Conservation (phyloP, 73 alveolate species). For the Paramecium primaurelia region DNA sequence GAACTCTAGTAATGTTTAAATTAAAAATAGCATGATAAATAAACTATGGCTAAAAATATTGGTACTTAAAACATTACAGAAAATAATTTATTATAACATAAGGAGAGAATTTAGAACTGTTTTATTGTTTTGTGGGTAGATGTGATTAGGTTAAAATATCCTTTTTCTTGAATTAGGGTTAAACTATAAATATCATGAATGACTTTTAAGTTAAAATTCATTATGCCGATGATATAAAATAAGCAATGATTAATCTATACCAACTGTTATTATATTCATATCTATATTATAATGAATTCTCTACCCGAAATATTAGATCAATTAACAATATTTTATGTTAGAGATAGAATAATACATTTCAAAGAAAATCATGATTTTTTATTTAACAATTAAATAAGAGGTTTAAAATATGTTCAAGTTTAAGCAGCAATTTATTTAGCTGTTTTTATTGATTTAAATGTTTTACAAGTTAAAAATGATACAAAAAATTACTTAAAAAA, state of each 20-base stretch:
- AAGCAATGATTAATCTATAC: conserved; percentile 58
- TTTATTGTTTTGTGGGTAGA: conserved; percentile 64
- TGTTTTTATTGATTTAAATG: conserved; percentile 61
- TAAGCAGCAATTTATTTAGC: conserved; percentile 82
- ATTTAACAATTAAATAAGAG: conserved; percentile 59
- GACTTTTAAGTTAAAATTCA: conserved; percentile 71
- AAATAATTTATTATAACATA: conserved; percentile 69
- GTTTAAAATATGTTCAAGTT: conserved; percentile 68
- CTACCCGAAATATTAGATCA: conserved; percentile 67
- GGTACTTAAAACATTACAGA: conserved; percentile 48
- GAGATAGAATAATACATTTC: conserved; percentile 58
- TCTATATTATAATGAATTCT: conserved; percentile 63
- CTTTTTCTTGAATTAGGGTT: conserved; percentile 85
- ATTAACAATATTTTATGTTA: conserved; percentile 58
- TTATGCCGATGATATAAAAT: conserved; percentile 60
- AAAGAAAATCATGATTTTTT: conserved; percentile 67
- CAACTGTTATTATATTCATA: conserved; percentile 71
- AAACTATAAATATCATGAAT: conserved; percentile 86
- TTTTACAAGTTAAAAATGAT: conserved; percentile 17
- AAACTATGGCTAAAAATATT: conserved; percentile 38
- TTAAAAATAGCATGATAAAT: conserved; percentile 31
- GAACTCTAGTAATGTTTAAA: not conserved
- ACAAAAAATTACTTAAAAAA: not conserved
- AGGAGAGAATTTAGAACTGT: conserved; percentile 82
- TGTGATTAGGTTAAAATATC: conserved; percentile 84